Percentiles rank a stretch among this genome's conserved stretches.
These are phyloP conservation scores for Pseudogymnoascus sp. DNA, from an alignment of 2,329 filamentous ascomycete species.

Conservation along the genomic window DNA sequence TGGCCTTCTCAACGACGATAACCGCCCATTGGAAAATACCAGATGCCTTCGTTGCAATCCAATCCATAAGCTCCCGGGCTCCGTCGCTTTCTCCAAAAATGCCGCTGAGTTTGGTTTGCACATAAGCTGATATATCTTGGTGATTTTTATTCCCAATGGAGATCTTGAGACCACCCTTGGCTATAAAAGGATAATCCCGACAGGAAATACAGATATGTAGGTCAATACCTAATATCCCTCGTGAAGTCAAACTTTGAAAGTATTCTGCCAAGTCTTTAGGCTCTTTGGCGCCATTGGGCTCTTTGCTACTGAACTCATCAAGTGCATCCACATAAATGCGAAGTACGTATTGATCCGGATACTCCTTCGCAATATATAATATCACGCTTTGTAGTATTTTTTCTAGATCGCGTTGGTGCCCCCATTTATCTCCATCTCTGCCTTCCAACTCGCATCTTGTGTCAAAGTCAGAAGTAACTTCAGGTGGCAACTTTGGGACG, in stretches of 20 bases:
- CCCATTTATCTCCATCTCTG: neutral
- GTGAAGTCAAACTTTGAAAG: neutral
- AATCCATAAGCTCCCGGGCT: neutral
- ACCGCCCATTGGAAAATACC: conserved; percentile 34
- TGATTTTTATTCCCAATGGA: conserved; percentile 28
- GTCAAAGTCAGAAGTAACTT: neutral
- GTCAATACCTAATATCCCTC: neutral
- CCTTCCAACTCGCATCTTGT: neutral
- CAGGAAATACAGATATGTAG: neutral
- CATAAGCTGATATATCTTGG: conserved; percentile 27
- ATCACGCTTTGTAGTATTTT: neutral
- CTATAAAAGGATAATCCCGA: neutral
- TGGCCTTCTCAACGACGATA: conserved; percentile 22
- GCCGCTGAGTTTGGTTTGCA: conserved; percentile 20
- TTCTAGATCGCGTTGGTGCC: neutral
- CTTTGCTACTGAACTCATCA: conserved; percentile 26
- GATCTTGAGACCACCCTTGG: conserved; percentile 22
- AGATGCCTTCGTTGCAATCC: conserved; percentile 23
- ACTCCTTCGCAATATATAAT: neutral
- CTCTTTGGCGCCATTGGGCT: neutral
- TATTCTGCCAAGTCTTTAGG: neutral
- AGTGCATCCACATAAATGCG: conserved; percentile 32
- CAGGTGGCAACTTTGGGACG: neutral
- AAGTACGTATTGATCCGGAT: neutral
- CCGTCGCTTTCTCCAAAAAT: neutral